These are phyloP conservation scores for Colletotrichum horii DNA, from an alignment of 2,329 filamentous ascomycete species.

Conservation along the genomic window DNA sequence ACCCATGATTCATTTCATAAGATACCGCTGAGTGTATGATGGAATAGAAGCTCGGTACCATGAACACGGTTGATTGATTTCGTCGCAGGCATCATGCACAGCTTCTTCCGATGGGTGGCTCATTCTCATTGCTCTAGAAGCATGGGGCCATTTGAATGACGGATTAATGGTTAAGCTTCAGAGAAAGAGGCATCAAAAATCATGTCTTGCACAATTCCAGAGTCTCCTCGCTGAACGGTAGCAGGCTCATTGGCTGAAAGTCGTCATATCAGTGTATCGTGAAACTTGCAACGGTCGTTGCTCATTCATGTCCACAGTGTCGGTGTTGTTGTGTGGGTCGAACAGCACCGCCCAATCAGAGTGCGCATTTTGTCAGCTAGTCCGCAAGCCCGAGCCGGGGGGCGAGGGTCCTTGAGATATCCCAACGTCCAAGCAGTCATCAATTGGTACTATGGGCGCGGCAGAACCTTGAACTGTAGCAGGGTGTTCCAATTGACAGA, in stretches of 20 bases:
- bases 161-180: not conserved
- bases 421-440: constrained; percentile 4
- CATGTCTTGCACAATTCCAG: not conserved
- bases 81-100: not conserved
- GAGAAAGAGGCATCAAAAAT: not conserved
- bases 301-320: not conserved
- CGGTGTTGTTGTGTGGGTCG: not conserved
- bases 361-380: constrained; percentile 19
- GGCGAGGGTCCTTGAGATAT: not conserved
- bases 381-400: not conserved
- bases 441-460: constrained; percentile 8
- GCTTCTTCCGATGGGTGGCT: not conserved
- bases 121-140: not conserved
- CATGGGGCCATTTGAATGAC: not conserved
- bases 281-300: not conserved
- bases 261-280: not conserved
- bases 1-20: fast-evolving
- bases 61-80: not conserved
- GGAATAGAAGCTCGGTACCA: not conserved
- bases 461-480: constrained; percentile 11
- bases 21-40: not conserved
- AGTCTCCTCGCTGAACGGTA: not conserved
- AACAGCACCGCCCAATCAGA: not conserved
- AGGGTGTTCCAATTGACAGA: constrained; percentile 21
- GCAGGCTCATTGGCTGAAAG: not conserved